Conservation (phyloP, 345 rosid species). For the Eucalyptus cloeziana region DNA sequence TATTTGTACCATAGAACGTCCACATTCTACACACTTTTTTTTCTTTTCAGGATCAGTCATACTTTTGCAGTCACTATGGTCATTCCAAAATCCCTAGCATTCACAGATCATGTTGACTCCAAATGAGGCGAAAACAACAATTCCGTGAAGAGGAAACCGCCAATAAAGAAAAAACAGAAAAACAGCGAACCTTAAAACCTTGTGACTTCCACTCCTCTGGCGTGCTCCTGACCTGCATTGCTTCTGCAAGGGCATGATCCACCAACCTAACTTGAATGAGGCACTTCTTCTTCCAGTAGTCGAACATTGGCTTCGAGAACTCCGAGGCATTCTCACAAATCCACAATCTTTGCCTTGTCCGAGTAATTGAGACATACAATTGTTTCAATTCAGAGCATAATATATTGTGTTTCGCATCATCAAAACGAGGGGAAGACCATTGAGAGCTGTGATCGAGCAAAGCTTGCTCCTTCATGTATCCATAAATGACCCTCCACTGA, state of each 20-base stretch:
- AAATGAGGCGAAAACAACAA: background rate
- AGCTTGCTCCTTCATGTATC: constrained; percentile 4
- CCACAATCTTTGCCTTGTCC: constrained; percentile 48
- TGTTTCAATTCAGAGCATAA: constrained; percentile 29
- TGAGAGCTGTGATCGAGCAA: background rate
- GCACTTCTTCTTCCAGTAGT: constrained; percentile 1
- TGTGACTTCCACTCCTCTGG: constrained; percentile 30
- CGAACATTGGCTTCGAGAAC: constrained; percentile 9
- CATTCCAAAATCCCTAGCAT: background rate
- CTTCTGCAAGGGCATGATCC: constrained; percentile 21
- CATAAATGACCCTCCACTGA: constrained; percentile 41
- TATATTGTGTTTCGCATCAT: constrained; percentile 17
- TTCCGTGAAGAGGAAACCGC: background rate
- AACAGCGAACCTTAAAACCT: constrained; percentile 23
- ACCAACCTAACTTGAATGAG: constrained; percentile 18
- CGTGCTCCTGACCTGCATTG: constrained; percentile 33
- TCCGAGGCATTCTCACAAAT: constrained; percentile 31
- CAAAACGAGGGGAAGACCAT: constrained; percentile 10
- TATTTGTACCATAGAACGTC: background rate
- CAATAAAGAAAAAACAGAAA: background rate
- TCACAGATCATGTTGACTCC: background rate
- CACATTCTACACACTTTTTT: background rate
- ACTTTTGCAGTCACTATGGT: background rate
- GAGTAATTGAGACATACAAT: constrained; percentile 26
- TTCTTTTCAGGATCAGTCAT: background rate